Base-by-base conservation (phyloP, 257 asterid genomes). In the Scutellaria baicalensis region DNA sequence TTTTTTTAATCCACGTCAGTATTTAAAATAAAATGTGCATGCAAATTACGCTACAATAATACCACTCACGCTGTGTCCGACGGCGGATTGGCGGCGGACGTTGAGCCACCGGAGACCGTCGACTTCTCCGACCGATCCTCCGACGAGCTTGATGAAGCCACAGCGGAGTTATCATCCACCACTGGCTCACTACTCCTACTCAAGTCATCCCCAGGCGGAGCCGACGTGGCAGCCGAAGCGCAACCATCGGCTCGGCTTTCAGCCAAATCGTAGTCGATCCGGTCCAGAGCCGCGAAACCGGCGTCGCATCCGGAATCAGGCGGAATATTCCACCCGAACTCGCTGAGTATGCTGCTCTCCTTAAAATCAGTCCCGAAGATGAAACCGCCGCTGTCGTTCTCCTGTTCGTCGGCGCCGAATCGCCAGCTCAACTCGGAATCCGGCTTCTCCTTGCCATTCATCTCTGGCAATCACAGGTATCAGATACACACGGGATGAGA, bases 101-200 rank as follows among this genome's bases (percentile, higher is more conserved):
- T 8, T 1, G 81, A 71, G 60, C 66, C 81, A 40, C 84, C 89
- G 67, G 90, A 77, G 1, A 78, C 79, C 8, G 94, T 80, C 44
- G 90, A 84, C 71, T 86, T 88, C 82, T 90, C 95, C 69, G 82
- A 79, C 49, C 43, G 84, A 67, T 86, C 97, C 75, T 88, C 95
- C 5, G 94, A 86, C 21, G 95, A 90, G 79, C 92, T 88, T 1
- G 93, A 77, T 9, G 95, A 77, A 14, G 67, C 79, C 21, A 56
- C 11, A 23, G 57, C 69, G 12, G 61, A 80, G 40, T 52, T 84
- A 55, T 56, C 73, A 58, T 67, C 75, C 67, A 20, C 60, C 78
- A 10, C 17, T 65, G 74, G 50, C 58, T 61, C 64, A 7, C 13
- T 3, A 38, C 48, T 69, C 56, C 66, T 54, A 27, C 70, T 20